Percentiles rank a stretch among this genome's conserved stretches.
phyloP scores from a whole-genome alignment of 441 rosid species.

The Dalechampia spathulata region DNA sequence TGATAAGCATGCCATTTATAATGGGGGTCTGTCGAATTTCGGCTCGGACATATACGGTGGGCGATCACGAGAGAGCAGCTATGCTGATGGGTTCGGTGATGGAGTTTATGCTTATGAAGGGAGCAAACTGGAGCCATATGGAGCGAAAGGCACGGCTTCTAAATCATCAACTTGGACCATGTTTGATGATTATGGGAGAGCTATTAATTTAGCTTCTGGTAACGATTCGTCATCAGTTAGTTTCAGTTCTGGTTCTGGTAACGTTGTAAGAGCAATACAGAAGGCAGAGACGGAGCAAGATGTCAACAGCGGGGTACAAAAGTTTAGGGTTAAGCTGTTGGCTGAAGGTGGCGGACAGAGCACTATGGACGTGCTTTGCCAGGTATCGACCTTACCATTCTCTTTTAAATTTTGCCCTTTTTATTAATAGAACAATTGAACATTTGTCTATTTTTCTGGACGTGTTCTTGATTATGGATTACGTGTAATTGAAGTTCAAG shows the following conservation, averaged over 20 bases:
- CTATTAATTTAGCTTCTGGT: constrained; percentile 54
- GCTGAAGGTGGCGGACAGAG: constrained; percentile 81
- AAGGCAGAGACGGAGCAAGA: constrained; percentile 87
- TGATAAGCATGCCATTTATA: constrained; percentile 39
- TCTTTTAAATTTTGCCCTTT: no score
- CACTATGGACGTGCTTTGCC: constrained; percentile 90
- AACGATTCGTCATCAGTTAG: constrained; percentile 38
- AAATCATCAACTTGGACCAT: constrained; percentile 72
- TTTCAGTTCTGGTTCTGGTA: constrained; percentile 33
- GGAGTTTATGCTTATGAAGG: constrained; percentile 87
- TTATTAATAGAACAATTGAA: no score
- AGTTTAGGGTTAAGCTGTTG: constrained; percentile 84
- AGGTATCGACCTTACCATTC: no score
- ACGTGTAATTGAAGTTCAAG: no score
- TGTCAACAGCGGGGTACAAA: constrained; percentile 79
- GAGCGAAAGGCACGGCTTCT: constrained; percentile 86
- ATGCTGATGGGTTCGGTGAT: no score
- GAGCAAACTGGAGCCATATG: constrained; percentile 81
- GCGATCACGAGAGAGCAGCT: constrained; percentile 48
- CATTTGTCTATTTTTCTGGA: no score
- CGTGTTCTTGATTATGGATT: no score
- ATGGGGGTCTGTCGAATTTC: constrained; percentile 37
- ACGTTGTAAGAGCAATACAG: constrained; percentile 88
- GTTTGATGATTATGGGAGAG: constrained; percentile 93
- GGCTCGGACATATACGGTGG: constrained; percentile 57